Base-by-base conservation (phyloP, 768 basidiomycete species). In the Tylopilus balloui region DNA sequence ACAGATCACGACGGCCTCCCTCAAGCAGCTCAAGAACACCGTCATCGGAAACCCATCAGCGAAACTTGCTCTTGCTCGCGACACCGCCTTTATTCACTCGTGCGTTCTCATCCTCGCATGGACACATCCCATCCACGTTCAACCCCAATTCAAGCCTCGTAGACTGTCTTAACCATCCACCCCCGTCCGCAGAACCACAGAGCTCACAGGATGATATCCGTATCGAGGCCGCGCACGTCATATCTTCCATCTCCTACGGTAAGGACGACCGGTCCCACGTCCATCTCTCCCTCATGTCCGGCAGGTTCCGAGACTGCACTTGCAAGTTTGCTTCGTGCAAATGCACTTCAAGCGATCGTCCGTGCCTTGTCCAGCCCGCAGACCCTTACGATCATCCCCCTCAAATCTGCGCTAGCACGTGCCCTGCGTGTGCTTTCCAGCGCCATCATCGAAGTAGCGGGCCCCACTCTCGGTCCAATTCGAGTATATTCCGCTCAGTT, bases 11-110 rank as follows among this genome's bases (percentile, higher is more conserved):
- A 58, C 60, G 2, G 53, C 51, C 2, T 52, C 65, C 1, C 78
- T 88, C 54, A 89, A 87, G 68, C 71, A 74, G 51, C 75, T 80
- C 51, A 89, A 89, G 68, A 90, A 90, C 64, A 63, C 74, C 1
- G 83, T 89, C 42, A 89, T 90, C 32, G 88, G 88, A 2, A 91
- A 89, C 53, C 87, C 86, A 0, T 77, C 80, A 0, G 84, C 85
- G 1, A 91, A 91, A 63, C 60, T 73, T 2, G 64, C 74, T 13
- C 67, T 87, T 1, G 79, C 81, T 1, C 67, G 72, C 36, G 84
- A 90, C 55, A 69, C 74, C 12, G 63, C 60, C 3, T 81, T 83
- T 59, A 69, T 90, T 15, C 70, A 73, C 54, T 73, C 69, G 83
- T 86, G 56, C 59, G 76, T 71, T 1, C 20, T 0, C 34, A 3